Evolutionary conservation across 208 protist genomes (phyloP).

Genomic region (Trypanosoma platydactyli): DNA sequence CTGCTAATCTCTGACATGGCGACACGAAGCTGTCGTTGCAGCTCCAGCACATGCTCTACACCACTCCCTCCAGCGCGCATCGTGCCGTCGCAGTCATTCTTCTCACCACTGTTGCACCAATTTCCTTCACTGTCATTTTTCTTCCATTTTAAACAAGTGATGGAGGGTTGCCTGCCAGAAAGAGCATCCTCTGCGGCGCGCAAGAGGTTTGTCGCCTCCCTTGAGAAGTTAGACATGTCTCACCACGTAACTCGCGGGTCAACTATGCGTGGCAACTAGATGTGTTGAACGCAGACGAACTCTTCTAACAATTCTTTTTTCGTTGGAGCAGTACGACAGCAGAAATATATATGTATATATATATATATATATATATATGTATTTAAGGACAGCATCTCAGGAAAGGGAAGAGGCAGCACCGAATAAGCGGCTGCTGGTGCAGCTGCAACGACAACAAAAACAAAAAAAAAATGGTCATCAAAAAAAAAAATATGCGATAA

Average conservation of each 20-base stretch:
- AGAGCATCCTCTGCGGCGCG: constrained; percentile 67
- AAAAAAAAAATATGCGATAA: constrained; percentile 11
- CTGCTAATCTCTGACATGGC: constrained; percentile 57
- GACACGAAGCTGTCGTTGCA: constrained; percentile 61
- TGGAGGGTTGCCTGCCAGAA: constrained; percentile 21
- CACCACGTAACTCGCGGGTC: not conserved
- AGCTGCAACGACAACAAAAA: constrained; percentile 7
- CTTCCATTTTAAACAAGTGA: not conserved
- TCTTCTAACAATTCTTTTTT: not conserved
- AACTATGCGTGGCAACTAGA: not conserved
- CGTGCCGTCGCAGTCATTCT: not conserved
- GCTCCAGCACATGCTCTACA: constrained; percentile 26
- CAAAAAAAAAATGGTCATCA: not conserved
- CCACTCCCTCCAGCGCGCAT: not conserved
- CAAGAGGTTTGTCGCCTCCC: constrained; percentile 58
- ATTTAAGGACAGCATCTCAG: not conserved
- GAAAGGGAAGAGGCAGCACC: too few relatives aligned
- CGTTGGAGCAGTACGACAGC: not conserved
- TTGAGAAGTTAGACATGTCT: constrained; percentile 54
- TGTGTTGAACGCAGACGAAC: not conserved
- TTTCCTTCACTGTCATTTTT: not conserved
- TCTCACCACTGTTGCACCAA: not conserved
- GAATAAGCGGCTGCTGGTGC: too few relatives aligned
- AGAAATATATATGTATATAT: constrained; percentile 4
- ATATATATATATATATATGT: not conserved